Base-by-base conservation (phyloP, 2,329 filamentous ascomycete species). In the Dothideomycetidae sp. region DNA sequence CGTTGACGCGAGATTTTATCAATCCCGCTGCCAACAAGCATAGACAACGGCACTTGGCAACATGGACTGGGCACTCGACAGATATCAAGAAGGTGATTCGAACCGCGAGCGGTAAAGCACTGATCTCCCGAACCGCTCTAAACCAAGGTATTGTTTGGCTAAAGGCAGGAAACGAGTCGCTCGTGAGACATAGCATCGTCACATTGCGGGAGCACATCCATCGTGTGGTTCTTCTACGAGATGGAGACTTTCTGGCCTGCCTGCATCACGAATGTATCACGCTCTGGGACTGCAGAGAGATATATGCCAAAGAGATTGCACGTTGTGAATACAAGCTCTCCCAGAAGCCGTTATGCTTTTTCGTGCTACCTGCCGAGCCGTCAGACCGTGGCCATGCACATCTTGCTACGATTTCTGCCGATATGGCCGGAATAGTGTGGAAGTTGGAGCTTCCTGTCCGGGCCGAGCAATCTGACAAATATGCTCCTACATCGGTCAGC, bases 131-230 rank as follows among this genome's bases (percentile, higher is more conserved):
- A 36, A 93, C 86, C 0, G 68, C 75, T 42, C 67, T 76, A 30
- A 81, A 83, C 42, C 82, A 93, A 54, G 78, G 77, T 40, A 75
- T 88, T 46, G 71, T 94, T 3, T 94, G 86, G 86, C 75, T 71
- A 43, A 81, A 92, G 53, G 61, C 66, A 37, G 57, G 65, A 16
- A 61, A 62, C 29, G 61, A 63, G 35, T 58, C 52, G 9, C 62
- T 90, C 7, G 61, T 70, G 29, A 72, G 77, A 4, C 75, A 81
- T 50, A 84, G 78, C 46, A 67, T 72, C 3, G 73, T 92, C 32
- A 67, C 70, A 3, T 72, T 77, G 26, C 64, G 67, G 14, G 73
- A 77, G 18, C 75, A 82, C 47, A 85, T 93, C 33, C 80, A 83
- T 54, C 74, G 82, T 35, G 86, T 84, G 45, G 82, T 78, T 44